Percentiles rank a stretch among this genome's conserved stretches.
Evolutionary conservation across 2,329 filamentous ascomycete species (phyloP).

Genomic region (Cladosporium sp.): DNA sequence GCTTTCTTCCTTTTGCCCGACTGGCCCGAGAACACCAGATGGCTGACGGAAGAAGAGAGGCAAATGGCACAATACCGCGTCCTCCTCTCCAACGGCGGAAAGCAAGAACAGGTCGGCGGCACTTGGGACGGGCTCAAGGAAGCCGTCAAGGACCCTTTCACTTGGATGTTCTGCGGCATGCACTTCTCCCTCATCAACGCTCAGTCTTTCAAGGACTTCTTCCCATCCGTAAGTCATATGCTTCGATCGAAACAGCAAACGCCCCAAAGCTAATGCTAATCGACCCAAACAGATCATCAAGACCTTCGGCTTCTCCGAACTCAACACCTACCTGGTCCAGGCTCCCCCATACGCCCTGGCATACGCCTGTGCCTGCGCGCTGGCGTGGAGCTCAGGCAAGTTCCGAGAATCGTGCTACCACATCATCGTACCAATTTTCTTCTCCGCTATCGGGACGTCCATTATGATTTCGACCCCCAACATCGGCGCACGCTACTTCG

Average conservation of each 20-base stretch:
- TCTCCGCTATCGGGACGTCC: slow-evolving; percentile 23
- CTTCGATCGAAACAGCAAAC: slow-evolving; percentile 14
- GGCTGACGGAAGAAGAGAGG: slow-evolving; percentile 50
- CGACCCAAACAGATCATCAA: slow-evolving; percentile 51
- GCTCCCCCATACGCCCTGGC: slow-evolving; percentile 38
- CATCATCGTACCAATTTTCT: slow-evolving; percentile 24
- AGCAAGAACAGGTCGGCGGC: slow-evolving; percentile 35
- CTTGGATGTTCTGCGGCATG: slow-evolving; percentile 39
- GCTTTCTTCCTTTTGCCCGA: slow-evolving; percentile 53
- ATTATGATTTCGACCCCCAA: slow-evolving; percentile 30
- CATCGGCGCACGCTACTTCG: slow-evolving; percentile 30
- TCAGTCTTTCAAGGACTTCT: slow-evolving; percentile 32
- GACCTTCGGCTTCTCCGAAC: slow-evolving; percentile 65
- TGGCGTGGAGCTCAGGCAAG: slow-evolving; percentile 28
- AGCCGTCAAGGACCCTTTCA: slow-evolving; percentile 35
- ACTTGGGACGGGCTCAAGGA: slow-evolving; percentile 35
- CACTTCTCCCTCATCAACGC: slow-evolving; percentile 36
- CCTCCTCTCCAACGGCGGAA: slow-evolving; percentile 28
- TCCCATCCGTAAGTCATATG: slow-evolving; percentile 25
- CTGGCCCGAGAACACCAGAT: slow-evolving; percentile 50
- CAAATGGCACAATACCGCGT: slow-evolving; percentile 42
- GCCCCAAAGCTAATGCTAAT: neutral
- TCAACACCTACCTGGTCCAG: slow-evolving; percentile 46
- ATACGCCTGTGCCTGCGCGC: slow-evolving; percentile 24
- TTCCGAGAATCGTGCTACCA: slow-evolving; percentile 30